Evolutionary conservation across 768 basidiomycete species (phyloP).

Genomic region (Daedaleopsis nitida): DNA sequence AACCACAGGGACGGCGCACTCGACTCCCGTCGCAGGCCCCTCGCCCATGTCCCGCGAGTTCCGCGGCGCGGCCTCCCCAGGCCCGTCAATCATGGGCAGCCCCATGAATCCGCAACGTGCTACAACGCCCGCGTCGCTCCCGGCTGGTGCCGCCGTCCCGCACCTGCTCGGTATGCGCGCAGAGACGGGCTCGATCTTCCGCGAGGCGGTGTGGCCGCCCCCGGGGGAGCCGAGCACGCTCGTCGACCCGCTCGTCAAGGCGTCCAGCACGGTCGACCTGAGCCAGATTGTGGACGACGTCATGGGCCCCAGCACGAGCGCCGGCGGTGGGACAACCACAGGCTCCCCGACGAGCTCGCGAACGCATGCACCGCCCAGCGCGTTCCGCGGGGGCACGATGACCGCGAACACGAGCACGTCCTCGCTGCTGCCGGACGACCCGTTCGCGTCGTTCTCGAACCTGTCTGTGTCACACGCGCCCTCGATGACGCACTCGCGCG

Average conservation of each 20-base stretch:
- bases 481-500: constrained; percentile 18
- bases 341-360: too few relatives aligned
- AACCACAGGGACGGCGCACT: not conserved
- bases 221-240: constrained; percentile 26
- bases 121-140: constrained; percentile 6
- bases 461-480: not conserved
- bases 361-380: not conserved
- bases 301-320: constrained; percentile 28
- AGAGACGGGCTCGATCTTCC: constrained; percentile 34
- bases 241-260: constrained; percentile 30
- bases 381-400: not conserved
- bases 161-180: constrained; percentile 28
- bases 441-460: constrained; percentile 11
- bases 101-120: constrained; percentile 19
- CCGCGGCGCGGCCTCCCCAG: constrained; percentile 5
- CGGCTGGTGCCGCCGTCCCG: constrained; percentile 16
- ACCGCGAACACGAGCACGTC: not conserved
- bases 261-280: constrained; percentile 28
- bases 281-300: constrained; percentile 30
- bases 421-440: constrained; percentile 14
- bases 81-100: constrained; percentile 9
- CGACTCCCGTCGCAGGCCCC: constrained; percentile 2
- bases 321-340: too few relatives aligned
- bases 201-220: constrained; percentile 33
- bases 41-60: constrained; percentile 13